Evolutionary conservation across 2,329 filamentous ascomycete species (phyloP).

Genomic region (Thermoascus crustaceus): DNA sequence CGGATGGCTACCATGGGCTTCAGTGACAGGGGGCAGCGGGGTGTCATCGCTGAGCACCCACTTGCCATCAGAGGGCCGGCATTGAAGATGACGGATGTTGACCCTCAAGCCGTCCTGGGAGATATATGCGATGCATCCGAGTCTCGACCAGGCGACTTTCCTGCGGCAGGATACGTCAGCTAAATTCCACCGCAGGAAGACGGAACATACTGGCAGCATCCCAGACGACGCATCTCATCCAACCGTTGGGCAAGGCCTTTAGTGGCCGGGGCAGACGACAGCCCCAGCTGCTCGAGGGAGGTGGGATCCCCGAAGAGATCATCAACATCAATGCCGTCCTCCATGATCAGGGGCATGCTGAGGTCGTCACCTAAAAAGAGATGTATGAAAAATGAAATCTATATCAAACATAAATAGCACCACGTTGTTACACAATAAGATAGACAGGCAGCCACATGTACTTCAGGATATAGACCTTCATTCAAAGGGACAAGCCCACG

Average conservation of each 20-base stretch:
- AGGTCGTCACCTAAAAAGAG: conserved; percentile 1
- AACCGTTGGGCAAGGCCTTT: conserved; percentile 65
- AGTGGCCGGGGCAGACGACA: conserved; percentile 46
- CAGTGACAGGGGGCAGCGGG: conserved; percentile 52
- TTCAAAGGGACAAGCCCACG: too few relatives aligned
- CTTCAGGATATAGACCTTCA: too few relatives aligned
- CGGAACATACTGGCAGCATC: conserved; percentile 69
- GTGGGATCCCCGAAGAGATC: conserved; percentile 65
- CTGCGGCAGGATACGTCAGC: conserved; percentile 41
- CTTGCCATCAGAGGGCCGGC: conserved; percentile 58
- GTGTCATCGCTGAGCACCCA: conserved; percentile 74
- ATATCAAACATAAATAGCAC: too few relatives aligned
- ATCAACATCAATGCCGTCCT: conserved; percentile 54
- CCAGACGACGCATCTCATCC: conserved; percentile 65
- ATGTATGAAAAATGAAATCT: too few relatives aligned
- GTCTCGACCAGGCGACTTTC: conserved; percentile 77
- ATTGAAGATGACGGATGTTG: conserved; percentile 64
- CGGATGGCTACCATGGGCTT: conserved; percentile 54
- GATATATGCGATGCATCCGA: conserved; percentile 77
- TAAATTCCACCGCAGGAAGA: neutral
- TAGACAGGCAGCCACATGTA: too few relatives aligned
- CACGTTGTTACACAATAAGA: too few relatives aligned
- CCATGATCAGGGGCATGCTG: conserved; percentile 48
- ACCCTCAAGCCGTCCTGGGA: conserved; percentile 61
- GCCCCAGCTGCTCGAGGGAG: conserved; percentile 51